These are phyloP conservation scores for Steccherinum ochraceum DNA, from an alignment of 768 basidiomycete genomes.

Conservation along the genomic window DNA sequence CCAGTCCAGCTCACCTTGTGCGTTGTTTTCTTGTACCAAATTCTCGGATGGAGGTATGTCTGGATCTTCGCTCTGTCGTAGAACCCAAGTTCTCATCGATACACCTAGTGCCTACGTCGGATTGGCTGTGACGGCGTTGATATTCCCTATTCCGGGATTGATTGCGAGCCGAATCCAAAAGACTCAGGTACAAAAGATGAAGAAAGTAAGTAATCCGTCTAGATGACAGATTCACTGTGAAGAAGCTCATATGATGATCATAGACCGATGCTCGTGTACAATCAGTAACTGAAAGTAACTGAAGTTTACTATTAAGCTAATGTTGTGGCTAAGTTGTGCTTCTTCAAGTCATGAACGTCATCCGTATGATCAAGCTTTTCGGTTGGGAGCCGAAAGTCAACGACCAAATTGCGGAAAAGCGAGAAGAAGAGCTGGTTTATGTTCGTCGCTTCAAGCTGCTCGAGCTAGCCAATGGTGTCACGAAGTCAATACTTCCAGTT, in stretches of 20 bases:
- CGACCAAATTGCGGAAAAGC: constrained; percentile 44
- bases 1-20: constrained; percentile 37
- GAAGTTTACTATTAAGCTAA: background rate
- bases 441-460: constrained; percentile 48
- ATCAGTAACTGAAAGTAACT: constrained; percentile 36
- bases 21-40: constrained; percentile 35
- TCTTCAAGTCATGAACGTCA: constrained; percentile 15
- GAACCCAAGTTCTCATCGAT: too few relatives aligned
- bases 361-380: constrained; percentile 40
- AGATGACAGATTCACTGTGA: background rate
- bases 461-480: constrained; percentile 35
- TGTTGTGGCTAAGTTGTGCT: background rate
- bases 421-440: constrained; percentile 53
- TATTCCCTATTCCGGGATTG: constrained; percentile 36
- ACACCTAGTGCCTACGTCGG: constrained; percentile 35
- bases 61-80: too few relatives aligned
- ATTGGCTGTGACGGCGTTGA: constrained; percentile 32
- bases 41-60: constrained; percentile 53
- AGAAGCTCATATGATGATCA: too few relatives aligned
- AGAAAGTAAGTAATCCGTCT: constrained; percentile 26
- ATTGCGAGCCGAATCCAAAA: constrained; percentile 29
- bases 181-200: constrained; percentile 35
- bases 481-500: constrained; percentile 38
- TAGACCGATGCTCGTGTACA: constrained; percentile 43
- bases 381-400: constrained; percentile 40